Percentiles rank a stretch among this genome's conserved stretches.
Conservation (phyloP, 495 filamentous ascomycete genomes). For the Neurospora sp. region DNA sequence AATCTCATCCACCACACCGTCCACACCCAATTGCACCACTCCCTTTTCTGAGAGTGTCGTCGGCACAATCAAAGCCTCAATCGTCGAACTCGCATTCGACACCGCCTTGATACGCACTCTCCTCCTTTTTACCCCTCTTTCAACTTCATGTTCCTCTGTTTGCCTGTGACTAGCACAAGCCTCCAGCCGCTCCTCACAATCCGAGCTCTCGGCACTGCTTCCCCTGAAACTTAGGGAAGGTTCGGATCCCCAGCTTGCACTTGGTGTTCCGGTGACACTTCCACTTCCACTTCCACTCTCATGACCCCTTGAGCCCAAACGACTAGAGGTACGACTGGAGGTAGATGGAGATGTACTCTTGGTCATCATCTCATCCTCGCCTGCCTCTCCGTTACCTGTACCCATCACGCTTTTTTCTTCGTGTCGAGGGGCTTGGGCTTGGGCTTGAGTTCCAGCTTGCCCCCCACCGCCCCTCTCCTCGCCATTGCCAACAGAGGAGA, state of each 20-base stretch:
- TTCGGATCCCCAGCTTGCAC: neutral
- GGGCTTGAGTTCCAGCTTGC: too few species aligned
- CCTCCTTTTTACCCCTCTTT: neutral
- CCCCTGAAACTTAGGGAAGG: neutral
- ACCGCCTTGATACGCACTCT: neutral
- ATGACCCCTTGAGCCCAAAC: neutral
- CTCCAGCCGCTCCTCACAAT: neutral
- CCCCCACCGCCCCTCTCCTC: too few species aligned
- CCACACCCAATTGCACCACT: slow-evolving; percentile 3
- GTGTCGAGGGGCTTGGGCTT: too few species aligned
- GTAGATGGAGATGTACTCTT: too few species aligned
- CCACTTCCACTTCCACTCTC: neutral
- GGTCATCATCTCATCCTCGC: too few species aligned
- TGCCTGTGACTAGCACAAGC: too few species aligned
- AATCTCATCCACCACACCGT: neutral
- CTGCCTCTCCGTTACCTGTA: too few species aligned
- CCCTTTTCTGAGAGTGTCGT: neutral
- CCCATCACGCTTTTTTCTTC: too few species aligned
- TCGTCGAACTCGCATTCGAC: neutral
- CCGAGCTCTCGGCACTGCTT: neutral
- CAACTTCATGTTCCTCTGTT: neutral
- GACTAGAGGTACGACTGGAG: neutral
- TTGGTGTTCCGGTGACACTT: neutral
- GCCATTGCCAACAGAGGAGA: too few species aligned
- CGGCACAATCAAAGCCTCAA: neutral